A percentile compares a stretch with the other conserved stretches of the same genome.
Evolutionary conservation across 140 eudicot species (phyloP).

Genomic region (Stevia rebaudiana): DNA sequence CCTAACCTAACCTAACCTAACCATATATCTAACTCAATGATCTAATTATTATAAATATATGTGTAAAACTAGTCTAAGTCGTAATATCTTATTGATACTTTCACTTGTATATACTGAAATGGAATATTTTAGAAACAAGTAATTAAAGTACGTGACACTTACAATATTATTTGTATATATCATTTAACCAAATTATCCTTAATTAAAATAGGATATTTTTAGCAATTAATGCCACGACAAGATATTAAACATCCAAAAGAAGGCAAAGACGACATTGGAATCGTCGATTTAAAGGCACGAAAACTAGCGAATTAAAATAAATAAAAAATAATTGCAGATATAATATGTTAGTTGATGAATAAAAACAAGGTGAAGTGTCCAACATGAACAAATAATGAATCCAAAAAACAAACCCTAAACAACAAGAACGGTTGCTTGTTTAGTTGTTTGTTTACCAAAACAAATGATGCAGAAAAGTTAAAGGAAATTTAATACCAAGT

Average conservation of each 20-base stretch:
- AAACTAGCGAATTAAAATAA: background rate
- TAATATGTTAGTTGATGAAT: slow-evolving; percentile 1
- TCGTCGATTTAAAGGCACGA: background rate
- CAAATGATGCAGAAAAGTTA: too few species aligned
- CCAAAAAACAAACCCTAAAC: slow-evolving; percentile 13
- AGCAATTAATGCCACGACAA: background rate
- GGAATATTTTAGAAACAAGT: too few species aligned
- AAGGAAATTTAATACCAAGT: slow-evolving; percentile 12
- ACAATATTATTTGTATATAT: too few species aligned
- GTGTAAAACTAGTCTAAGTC: background rate
- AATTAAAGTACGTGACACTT: too few species aligned
- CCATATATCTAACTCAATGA: background rate
- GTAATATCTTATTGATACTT: background rate
- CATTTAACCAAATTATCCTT: too few species aligned
- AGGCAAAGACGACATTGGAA: background rate
- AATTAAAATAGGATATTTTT: background rate
- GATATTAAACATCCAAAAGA: background rate
- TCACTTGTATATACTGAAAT: too few species aligned
- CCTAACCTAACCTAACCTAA: too few species aligned
- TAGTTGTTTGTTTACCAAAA: background rate
- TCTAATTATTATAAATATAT: background rate
- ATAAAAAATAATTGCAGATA: background rate
- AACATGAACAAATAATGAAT: too few species aligned
- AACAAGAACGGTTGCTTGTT: slow-evolving; percentile 19
- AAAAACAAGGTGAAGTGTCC: background rate